Evolutionary conservation across 2,329 filamentous ascomycete species (phyloP).

Genomic region (Aschersonia sp.): DNA sequence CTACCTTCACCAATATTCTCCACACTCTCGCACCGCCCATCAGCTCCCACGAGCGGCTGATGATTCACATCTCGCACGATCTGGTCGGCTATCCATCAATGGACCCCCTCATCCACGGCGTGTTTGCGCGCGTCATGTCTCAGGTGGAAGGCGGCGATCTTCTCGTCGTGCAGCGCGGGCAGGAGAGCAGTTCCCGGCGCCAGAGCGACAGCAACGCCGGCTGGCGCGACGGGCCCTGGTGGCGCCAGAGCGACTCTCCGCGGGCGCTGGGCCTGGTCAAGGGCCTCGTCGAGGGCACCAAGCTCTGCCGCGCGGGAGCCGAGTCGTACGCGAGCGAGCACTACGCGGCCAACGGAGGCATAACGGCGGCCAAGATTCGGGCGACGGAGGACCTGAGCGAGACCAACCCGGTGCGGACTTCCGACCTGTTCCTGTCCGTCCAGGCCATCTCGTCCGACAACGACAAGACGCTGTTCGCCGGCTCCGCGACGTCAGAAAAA

Average conservation of each 20-base stretch:
- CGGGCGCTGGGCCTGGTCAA: conserved; percentile 69
- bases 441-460: conserved; percentile 63
- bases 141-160: conserved; percentile 96
- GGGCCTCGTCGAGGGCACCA: conserved; percentile 74
- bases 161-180: conserved; percentile 83
- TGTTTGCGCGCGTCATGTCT: conserved; percentile 94
- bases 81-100: conserved; percentile 87
- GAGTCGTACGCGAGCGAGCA: conserved; percentile 80
- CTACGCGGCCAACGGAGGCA: conserved; percentile 61
- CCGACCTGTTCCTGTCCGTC: conserved; percentile 89
- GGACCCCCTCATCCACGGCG: conserved; percentile 79
- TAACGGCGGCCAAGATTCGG: conserved; percentile 65
- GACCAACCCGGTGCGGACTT: conserved; percentile 78
- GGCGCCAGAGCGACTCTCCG: conserved; percentile 55
- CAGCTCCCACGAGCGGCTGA: conserved; percentile 87
- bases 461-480: conserved; percentile 53
- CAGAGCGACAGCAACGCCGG: conserved; percentile 45
- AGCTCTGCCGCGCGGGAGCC: conserved; percentile 77
- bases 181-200: conserved; percentile 60
- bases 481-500: conserved; percentile 35
- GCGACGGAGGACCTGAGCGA: conserved; percentile 70
- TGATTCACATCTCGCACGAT: conserved; percentile 96
- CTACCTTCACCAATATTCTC: conserved; percentile 87
- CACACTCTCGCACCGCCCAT: conserved; percentile 94
- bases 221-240: conserved; percentile 96